Base-by-base conservation (phyloP, 768 basidiomycete genomes). In the Crassisporium funariophilum region DNA sequence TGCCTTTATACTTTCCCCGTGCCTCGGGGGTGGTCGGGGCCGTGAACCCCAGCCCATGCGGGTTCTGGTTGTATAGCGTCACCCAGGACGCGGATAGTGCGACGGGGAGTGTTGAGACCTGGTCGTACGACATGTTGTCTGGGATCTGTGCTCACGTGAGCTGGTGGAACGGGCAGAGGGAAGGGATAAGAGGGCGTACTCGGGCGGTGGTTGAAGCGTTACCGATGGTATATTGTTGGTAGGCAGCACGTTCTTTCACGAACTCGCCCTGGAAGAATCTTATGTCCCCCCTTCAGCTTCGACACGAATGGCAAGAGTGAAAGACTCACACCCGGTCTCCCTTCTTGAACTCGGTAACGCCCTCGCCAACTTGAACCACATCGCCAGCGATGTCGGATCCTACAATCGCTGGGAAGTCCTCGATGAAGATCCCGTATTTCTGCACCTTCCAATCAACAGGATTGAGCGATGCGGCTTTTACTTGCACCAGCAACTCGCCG, bases 401-500 rank as follows among this genome's bases (percentile, higher is more conserved):
- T 1, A 76, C 49, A 0, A 81, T 62, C 3, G 66, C 68, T 5
- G 77, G 81, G 50, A 63, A 81, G 13, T 66, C 52, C 17, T 68
- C 64, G 31, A 73, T 57, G 44, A 69, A 68, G 20, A 66, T 52
- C 2, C 68, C 70, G 38, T 64, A 64, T 39, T 61, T 69, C 46
- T 75, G 76, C 20, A 79, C 67, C 56, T 77, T 78, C 61, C 76
- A 77, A 49, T 83, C 81, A 29, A 72, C 49, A 7, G 79, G 80
- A 54, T 81, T 79, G 8, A 81, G 65, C 2, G 66, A 73, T 4
- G 61, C 56, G 0, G 73, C 53, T 29, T 67, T 53, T 38, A 76
- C 45, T 49, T 72, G 68, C 45, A 79, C 62, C 41, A 79, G 62
- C 11, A 78, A 39, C 47, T 79, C 65, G 6, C 68, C 68, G 2